These are phyloP conservation scores for Bruguiera parviflora DNA, from an alignment of 345 rosid species.

Conservation along the genomic window DNA sequence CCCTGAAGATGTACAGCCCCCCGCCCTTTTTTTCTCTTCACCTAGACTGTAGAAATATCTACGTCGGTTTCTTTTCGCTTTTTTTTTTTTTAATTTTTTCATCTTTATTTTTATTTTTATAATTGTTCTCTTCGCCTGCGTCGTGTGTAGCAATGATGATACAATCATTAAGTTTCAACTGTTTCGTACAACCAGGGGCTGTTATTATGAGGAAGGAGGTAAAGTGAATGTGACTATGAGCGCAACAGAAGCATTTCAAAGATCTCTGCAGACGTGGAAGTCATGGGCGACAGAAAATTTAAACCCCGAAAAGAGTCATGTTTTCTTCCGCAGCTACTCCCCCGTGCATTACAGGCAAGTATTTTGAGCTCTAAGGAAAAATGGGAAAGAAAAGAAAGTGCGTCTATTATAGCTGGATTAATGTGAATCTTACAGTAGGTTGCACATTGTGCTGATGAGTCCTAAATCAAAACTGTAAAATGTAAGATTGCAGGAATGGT, in stretches of 20 bases:
- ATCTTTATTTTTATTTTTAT: not conserved
- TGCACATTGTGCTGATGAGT: not conserved
- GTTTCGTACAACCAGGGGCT: constrained; percentile 41
- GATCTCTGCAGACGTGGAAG: constrained; percentile 65
- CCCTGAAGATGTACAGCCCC: constrained; percentile 35
- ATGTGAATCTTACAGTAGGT: not conserved
- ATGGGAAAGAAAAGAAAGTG: not conserved
- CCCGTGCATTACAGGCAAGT: constrained; percentile 77
- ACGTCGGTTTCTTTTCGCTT: too few species aligned
- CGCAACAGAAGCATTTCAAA: constrained; percentile 61
- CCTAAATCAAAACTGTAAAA: not conserved
- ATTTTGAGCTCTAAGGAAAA: not conserved
- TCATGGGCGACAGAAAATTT: constrained; percentile 50
- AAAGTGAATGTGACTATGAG: constrained; percentile 55
- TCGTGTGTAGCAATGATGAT: not conserved
- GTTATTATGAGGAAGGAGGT: constrained; percentile 65
- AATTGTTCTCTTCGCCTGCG: not conserved
- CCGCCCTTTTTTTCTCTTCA: not conserved
- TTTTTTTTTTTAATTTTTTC: too few species aligned
- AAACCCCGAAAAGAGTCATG: constrained; percentile 43
- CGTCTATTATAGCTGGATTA: too few species aligned
- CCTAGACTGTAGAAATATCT: not conserved
- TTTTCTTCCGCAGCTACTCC: constrained; percentile 76
- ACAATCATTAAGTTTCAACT: not conserved
- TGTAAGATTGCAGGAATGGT: constrained; percentile 40